These are phyloP conservation scores for Wickerhamiella brachini DNA, from an alignment of 805 yeast genomes.

Conservation along the genomic window DNA sequence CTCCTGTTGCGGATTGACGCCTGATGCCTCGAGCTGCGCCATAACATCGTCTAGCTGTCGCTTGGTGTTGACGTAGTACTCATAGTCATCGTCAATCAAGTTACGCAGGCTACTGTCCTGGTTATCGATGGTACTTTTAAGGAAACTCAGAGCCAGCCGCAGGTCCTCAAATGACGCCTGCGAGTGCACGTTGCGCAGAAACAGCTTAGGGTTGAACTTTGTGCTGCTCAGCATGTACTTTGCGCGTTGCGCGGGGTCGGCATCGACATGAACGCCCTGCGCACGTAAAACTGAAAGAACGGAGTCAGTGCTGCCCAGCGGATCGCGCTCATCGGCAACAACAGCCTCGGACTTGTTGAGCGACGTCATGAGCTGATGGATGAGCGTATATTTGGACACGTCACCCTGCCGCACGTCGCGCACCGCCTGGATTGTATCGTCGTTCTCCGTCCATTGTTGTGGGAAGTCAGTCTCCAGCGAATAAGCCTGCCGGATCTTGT, in stretches of 20 bases:
- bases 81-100: conserved; percentile 46
- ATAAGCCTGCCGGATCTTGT: conserved; percentile 12
- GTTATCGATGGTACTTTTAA: conserved; percentile 36
- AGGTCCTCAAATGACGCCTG: conserved; percentile 41
- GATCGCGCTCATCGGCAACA: conserved; percentile 35
- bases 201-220: conserved; percentile 42
- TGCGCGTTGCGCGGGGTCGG: conserved; percentile 27
- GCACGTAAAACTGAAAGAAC: conserved; percentile 31
- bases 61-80: conserved; percentile 51
- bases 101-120: conserved; percentile 35
- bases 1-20: conserved; percentile 20
- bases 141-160: conserved; percentile 31
- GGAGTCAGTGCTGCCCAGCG: conserved; percentile 40
- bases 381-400: conserved; percentile 13
- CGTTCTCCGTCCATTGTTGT: conserved; percentile 12
- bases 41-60: conserved; percentile 49
- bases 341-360: conserved; percentile 9
- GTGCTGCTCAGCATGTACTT: conserved; percentile 39
- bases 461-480: conserved; percentile 14
- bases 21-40: conserved; percentile 34
- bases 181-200: conserved; percentile 41
- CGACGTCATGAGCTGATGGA: conserved; percentile 17
- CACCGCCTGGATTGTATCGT: conserved; percentile 6
- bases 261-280: conserved; percentile 28
- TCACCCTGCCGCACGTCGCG: conserved; percentile 3